Evolutionary conservation across 2,329 filamentous ascomycete species (phyloP).

Genomic region (Fusarium sp.): DNA sequence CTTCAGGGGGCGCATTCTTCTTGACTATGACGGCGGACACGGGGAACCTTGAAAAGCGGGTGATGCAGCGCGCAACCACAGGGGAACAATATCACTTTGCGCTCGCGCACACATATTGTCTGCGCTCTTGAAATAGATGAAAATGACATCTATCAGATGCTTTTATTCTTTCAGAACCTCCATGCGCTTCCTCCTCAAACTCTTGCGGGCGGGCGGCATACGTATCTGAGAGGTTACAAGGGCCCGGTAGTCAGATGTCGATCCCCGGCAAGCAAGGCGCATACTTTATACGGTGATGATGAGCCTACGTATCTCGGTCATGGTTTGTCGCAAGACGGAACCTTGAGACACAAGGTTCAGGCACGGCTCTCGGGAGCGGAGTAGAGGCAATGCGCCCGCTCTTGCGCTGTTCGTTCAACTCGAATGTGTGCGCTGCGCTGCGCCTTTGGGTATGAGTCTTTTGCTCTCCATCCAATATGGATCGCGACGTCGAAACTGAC

Average conservation of each 20-base stretch:
- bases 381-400: slow-evolving; percentile 25
- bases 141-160: background rate
- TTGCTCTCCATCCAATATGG: background rate
- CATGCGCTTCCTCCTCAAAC: slow-evolving; percentile 22
- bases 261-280: slow-evolving; percentile 36
- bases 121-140: background rate
- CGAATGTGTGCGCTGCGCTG: background rate
- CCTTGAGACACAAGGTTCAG: slow-evolving; percentile 17
- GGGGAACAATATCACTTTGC: slow-evolving; percentile 6
- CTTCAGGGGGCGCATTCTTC: slow-evolving; percentile 32
- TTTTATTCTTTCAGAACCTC: slow-evolving; percentile 1
- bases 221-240: slow-evolving; percentile 34
- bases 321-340: slow-evolving; percentile 30
- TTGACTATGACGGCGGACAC: slow-evolving; percentile 17
- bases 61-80: slow-evolving; percentile 26
- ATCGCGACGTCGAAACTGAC: slow-evolving; percentile 1
- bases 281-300: slow-evolving; percentile 36
- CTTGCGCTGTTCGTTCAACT: background rate
- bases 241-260: slow-evolving; percentile 34
- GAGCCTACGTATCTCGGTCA: slow-evolving; percentile 33
- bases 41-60: slow-evolving; percentile 38
- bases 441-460: slow-evolving; percentile 7
- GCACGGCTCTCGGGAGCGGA: slow-evolving; percentile 13
- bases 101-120: slow-evolving; percentile 17
- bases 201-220: slow-evolving; percentile 24